A percentile compares a stretch with the other conserved stretches of the same genome.
phyloP scores from a whole-genome alignment of 139 green algal genomes.

The Astrephomene gubernaculifera region DNA sequence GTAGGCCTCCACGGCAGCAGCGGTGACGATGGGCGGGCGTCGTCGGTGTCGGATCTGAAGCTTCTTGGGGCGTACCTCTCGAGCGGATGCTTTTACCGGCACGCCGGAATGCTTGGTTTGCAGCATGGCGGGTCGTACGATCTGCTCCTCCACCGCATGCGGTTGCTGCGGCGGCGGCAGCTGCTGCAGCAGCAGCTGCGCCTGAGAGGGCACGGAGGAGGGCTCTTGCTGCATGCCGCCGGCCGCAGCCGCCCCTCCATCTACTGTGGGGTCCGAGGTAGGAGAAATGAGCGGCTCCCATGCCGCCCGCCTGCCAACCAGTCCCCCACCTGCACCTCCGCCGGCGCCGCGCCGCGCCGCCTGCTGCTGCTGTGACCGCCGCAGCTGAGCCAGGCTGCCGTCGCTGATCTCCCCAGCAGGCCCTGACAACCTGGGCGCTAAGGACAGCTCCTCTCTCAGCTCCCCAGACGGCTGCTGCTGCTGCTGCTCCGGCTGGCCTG shows the following conservation, averaged over 20 bases:
- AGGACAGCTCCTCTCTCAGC: conserved; percentile 2
- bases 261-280: background rate
- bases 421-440: too few relatives aligned
- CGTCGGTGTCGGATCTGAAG: too few relatives aligned
- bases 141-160: background rate
- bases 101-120: conserved; percentile 34
- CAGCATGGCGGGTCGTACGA: background rate
- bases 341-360: background rate
- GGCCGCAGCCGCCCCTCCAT: background rate
- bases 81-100: too few relatives aligned
- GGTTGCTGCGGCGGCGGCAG: background rate
- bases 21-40: too few relatives aligned
- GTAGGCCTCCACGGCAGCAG: too few relatives aligned
- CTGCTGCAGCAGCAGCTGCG: background rate
- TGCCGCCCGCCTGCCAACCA: conserved; percentile 18
- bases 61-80: too few relatives aligned
- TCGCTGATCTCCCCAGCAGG: too few relatives aligned
- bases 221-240: too few relatives aligned
- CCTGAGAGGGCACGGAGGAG: too few relatives aligned
- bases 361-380: background rate
- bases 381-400: background rate
- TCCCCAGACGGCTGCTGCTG: too few relatives aligned
- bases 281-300: conserved; percentile 6
- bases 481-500: background rate
- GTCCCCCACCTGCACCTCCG: too few relatives aligned